A percentile compares a stretch with the other conserved stretches of the same genome.
phyloP scores from a whole-genome alignment of 345 rosid genomes.

The Salix koriyanagi region DNA sequence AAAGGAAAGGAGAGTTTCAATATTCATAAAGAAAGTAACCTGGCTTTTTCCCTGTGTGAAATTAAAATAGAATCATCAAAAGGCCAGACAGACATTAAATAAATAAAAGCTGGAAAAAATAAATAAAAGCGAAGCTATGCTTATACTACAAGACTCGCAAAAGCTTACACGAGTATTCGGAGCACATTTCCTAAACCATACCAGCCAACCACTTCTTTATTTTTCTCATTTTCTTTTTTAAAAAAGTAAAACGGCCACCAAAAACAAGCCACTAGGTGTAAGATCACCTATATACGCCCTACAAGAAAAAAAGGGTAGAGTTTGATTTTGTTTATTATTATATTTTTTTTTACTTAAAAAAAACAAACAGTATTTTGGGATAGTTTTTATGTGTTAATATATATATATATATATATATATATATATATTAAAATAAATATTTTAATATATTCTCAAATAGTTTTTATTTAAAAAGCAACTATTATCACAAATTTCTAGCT shows the following conservation, averaged over 20 bases:
- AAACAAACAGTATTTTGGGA: too few species aligned
- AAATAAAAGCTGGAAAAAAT: neutral
- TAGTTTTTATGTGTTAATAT: too few species aligned
- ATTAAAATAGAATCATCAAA: slow-evolving; percentile 2
- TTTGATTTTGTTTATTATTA: too few species aligned
- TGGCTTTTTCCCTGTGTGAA: slow-evolving; percentile 17
- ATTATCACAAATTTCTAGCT: too few species aligned
- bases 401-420: too few species aligned
- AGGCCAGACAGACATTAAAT: neutral
- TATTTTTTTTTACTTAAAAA: too few species aligned
- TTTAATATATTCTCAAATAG: too few species aligned
- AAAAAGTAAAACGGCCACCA: neutral
- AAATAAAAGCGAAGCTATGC: slow-evolving; percentile 13
- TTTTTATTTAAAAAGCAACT: too few species aligned
- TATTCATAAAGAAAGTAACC: slow-evolving; percentile 15
- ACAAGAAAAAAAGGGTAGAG: neutral
- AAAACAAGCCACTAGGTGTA: neutral
- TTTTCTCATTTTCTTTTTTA: neutral
- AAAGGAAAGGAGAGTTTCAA: neutral
- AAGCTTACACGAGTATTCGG: slow-evolving; percentile 10
- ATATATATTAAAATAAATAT: too few species aligned
- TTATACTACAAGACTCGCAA: slow-evolving; percentile 19
- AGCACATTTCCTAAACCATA: slow-evolving; percentile 29
- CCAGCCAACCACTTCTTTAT: neutral
- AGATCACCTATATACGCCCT: neutral